Base-by-base conservation (phyloP, 805 yeast species). In the Millerago galiae region DNA sequence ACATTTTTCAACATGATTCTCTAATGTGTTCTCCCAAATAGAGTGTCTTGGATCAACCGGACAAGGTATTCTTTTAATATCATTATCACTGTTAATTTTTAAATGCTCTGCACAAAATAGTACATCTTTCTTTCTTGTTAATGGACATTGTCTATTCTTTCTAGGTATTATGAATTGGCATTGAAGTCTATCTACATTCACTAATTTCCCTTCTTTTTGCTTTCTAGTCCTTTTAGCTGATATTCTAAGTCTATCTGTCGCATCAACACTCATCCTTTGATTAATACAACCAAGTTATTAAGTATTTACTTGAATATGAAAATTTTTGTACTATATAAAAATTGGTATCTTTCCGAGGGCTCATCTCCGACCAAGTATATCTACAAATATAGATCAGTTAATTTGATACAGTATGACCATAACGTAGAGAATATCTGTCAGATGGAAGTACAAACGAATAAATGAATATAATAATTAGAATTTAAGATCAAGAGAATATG, bases 31-130 rank as follows among this genome's bases (percentile, higher is more conserved):
- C 37, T 67, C 67, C 87, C 86, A 82, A 0, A 88, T 78, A 2
- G 81, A 73, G 58, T 88, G 96, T 2, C 75, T 71, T 2, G 82
- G 77, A 59, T 87, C 95, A 25, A 81, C 56, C 0, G 96, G 88
- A 62, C 96, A 88, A 7, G 80, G 76, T 0, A 88, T 71, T 43
- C 95, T 62, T 34, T 38, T 33, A 9, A 37, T 35, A 6, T 55
- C 56, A 25, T 57, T 60, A 24, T 44, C 59, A 11, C 8, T 9
- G 5, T 38, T 45, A 37, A 47, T 42, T 40, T 47, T 49, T 54
- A 71, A 48, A 57, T 85, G 95, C 49, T 82, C 83, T 8, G 83
- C 75, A 59, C 95, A 84, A 53, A 59, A 81, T 32, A 59, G 58
- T 17, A 67, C 68, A 26, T 62, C 72, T 10, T 65, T 60, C 43